phyloP scores from a whole-genome alignment of 768 basidiomycete species.

The Rhizopogon roseolus region DNA sequence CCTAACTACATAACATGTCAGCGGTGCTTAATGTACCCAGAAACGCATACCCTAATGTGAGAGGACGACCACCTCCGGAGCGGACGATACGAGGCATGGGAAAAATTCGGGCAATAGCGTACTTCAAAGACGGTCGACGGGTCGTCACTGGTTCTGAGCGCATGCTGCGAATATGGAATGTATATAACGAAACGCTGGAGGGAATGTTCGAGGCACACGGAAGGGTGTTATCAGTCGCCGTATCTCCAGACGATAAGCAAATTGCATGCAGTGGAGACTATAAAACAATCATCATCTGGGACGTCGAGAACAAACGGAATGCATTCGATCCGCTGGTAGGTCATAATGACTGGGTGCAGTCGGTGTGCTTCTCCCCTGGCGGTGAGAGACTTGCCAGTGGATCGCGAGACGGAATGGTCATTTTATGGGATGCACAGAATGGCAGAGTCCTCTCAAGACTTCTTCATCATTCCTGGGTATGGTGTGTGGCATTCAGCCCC shows the following conservation, averaged over 20 bases:
- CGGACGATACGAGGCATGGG: not conserved
- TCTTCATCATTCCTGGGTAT: not conserved
- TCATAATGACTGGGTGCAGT: constrained; percentile 17
- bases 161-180: constrained; percentile 3
- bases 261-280: constrained; percentile 11
- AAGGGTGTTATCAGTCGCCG: constrained; percentile 3
- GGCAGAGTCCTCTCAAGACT: not conserved
- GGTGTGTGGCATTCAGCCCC: constrained; percentile 1
- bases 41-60: not conserved
- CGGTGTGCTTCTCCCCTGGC: constrained; percentile 37
- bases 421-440: constrained; percentile 4
- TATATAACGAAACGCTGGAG: not conserved
- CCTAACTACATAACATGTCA: not conserved
- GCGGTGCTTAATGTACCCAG: not conserved
- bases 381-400: constrained; percentile 36
- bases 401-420: constrained; percentile 22
- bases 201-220: not conserved
- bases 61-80: not conserved
- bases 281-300: constrained; percentile 9
- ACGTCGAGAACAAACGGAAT: constrained; percentile 1
- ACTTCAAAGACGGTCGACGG: not conserved
- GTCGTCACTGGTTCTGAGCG: not conserved
- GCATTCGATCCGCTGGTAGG: not conserved
- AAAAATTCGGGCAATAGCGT: not conserved
- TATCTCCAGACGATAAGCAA: constrained; percentile 2